These are phyloP conservation scores for Eutrema salsugineum DNA, from an alignment of 441 rosid genomes.

Conservation along the genomic window DNA sequence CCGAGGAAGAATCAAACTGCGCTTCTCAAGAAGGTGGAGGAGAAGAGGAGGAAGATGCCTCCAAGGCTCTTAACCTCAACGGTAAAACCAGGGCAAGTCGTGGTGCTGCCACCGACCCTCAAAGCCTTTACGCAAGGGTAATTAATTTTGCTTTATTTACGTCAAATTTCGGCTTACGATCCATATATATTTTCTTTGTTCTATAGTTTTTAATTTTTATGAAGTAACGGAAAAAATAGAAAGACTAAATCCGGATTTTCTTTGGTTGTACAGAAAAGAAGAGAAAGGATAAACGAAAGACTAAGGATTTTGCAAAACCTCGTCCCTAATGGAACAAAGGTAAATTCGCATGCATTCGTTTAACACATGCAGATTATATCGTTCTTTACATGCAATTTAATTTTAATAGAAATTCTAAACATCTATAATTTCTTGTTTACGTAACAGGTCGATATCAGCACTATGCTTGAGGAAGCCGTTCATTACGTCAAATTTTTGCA, in stretches of 20 bases:
- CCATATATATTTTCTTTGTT: neutral
- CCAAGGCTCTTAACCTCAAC: slow-evolving; percentile 41
- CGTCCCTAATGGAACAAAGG: slow-evolving; percentile 80
- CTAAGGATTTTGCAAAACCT: slow-evolving; percentile 58
- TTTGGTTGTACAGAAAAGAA: slow-evolving; percentile 53
- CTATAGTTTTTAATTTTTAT: no score
- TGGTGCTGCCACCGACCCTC: slow-evolving; percentile 73
- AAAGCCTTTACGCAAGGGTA: slow-evolving; percentile 73
- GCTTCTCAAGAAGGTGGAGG: slow-evolving; percentile 45
- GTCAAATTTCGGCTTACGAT: neutral
- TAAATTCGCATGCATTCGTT: slow-evolving; percentile 9
- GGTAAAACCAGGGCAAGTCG: slow-evolving; percentile 61
- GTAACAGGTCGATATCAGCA: slow-evolving; percentile 71
- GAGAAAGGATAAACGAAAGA: slow-evolving; percentile 71
- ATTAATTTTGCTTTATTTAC: no score
- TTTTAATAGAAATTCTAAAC: neutral
- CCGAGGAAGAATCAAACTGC: slow-evolving; percentile 54
- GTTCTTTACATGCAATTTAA: neutral
- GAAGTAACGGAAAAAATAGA: neutral
- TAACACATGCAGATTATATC: neutral
- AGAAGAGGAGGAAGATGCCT: slow-evolving; percentile 23
- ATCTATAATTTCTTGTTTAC: neutral
- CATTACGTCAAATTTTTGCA: slow-evolving; percentile 68
- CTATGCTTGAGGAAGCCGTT: slow-evolving; percentile 79
- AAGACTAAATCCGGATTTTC: neutral